Evolutionary conservation across 1,284 basidiomycete species (phyloP), one percentile per base, ranked within the genome.

Genomic region (Dichomitus squalens): DNA sequence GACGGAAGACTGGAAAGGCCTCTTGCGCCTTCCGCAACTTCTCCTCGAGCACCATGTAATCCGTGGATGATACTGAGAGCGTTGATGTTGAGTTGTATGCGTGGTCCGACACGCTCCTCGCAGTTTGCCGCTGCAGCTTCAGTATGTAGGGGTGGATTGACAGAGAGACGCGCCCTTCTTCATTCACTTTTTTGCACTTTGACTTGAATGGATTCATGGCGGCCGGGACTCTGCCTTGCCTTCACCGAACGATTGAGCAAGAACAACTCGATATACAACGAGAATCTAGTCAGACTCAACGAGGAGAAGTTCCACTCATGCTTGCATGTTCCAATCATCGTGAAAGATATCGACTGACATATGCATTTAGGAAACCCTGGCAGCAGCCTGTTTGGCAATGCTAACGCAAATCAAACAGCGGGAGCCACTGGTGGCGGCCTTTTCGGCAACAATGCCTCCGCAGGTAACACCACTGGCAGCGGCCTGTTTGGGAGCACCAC

Each of bases 361-460:
- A n/a, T 31, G 7, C 6, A 7, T 9, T 4, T 46, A 33, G 50
- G 52, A 11, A 58, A 52, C 8, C 52, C 59, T 3, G 60, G 59
- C 11, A 61, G 65, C 0, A 63, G 68, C 14, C 55, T 70, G 18
- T 71, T 77, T 61, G 75, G 75, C 18, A 67, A 55, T 55, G 60
- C 66, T 23, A 47, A 21, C 31, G 20, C 29, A 20, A 38, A 25
- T 4, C 9, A 12, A 5, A 36, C 52, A 36, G 25, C 52, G 27
- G 50, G 25, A 41, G 27, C 9, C 50, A 29, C 48, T 18, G 25
- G 33, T 4, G 20, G 52, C 14, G 43, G 43, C 4, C 11, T 78
- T 34, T 79, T 79, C 59, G 76, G 76, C 20, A 72, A 62, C 53
- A 43, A 18, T n/a, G n/a, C n/a, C 34, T 16, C 49, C 16, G n/a